Conservation (phyloP, 331 rosid genomes). For the Telfairia occidentalis region DNA sequence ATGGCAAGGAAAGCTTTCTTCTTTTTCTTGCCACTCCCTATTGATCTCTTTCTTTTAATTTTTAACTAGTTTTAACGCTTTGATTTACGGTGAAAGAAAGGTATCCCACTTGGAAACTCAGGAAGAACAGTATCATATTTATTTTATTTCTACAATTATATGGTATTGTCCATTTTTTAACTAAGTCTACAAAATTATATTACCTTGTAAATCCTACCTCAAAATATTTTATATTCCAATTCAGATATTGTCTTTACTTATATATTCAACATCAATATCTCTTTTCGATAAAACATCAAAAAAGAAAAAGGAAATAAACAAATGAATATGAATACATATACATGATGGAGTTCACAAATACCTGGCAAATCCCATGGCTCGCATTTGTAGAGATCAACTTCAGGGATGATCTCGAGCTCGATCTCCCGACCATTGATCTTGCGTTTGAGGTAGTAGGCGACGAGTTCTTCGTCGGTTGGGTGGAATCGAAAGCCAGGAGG, state of each 20-base stretch:
- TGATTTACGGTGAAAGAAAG: not conserved
- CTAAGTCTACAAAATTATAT: not conserved
- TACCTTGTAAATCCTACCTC: no score
- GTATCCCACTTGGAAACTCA: not conserved
- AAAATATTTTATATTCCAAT: not conserved
- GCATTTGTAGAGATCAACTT: slow-evolving; percentile 96
- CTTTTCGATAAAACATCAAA: not conserved
- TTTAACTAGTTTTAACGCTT: not conserved
- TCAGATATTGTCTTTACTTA: not conserved
- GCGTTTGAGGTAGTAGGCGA: slow-evolving; percentile 78
- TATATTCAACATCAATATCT: not conserved
- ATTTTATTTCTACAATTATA: not conserved
- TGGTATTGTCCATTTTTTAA: not conserved
- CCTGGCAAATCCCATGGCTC: slow-evolving; percentile 99
- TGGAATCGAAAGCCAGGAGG: slow-evolving; percentile 98
- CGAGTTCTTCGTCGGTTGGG: slow-evolving; percentile 92
- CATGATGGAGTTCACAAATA: not conserved
- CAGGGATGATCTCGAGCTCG: slow-evolving; percentile 87
- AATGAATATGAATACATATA: no score
- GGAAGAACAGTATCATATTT: not conserved
- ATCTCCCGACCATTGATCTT: slow-evolving; percentile 86
- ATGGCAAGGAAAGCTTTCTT: not conserved
- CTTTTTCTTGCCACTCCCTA: not conserved
- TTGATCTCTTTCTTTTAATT: not conserved
- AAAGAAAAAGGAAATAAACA: no score